Evolutionary conservation across 768 basidiomycete genomes (phyloP), one percentile per base, ranked within the genome.

Genomic region (Pisolithus tinctorius): DNA sequence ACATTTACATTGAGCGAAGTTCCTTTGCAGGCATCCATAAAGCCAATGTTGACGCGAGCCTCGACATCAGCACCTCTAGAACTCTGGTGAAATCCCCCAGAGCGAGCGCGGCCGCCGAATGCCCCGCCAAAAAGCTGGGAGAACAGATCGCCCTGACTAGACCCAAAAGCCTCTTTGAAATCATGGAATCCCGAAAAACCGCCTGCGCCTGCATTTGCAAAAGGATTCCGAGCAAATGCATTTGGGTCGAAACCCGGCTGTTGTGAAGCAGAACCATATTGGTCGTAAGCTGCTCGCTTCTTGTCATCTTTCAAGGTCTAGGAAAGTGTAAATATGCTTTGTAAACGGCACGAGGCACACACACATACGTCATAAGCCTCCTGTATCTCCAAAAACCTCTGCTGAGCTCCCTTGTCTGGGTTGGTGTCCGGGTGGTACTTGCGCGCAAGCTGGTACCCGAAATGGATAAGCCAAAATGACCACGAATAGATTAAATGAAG

Each of bases 361-460:
- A 20, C 27, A 70, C 84, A 58, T 57, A 97, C 95, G 69, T 98
- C 96, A 72, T 98, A 99, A 10, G 96, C 96, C 60, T 84, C 81
- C 66, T 98, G 96, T 51, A 98, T 97, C 68, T 99, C 95, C 16
- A 94, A 78, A 67, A 99, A 99, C 66, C 89, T 91, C 55, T 88
- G 89, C 59, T 91, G 85, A 0, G 95, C 91, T 44, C 75, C 77
- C 61, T 91, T 88, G 71, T 95, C 91, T 39, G 92, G 88, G 70
- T 93, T 98, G 11, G 93, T 93, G 63, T 99, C 96, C 0, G 96
- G 96, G 68, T 99, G 96, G 63, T 88, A 96, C 75, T 98, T 95
- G 55, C 95, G 88, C 16, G 96, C 96, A 57, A 99, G 86, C 95
- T 96, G 63, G 31, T 23, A 40, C 13, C n/a, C 38, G 41, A 49